These are phyloP conservation scores for Saccharomyces mikatae DNA, from an alignment of 805 yeast genomes.

Conservation along the genomic window DNA sequence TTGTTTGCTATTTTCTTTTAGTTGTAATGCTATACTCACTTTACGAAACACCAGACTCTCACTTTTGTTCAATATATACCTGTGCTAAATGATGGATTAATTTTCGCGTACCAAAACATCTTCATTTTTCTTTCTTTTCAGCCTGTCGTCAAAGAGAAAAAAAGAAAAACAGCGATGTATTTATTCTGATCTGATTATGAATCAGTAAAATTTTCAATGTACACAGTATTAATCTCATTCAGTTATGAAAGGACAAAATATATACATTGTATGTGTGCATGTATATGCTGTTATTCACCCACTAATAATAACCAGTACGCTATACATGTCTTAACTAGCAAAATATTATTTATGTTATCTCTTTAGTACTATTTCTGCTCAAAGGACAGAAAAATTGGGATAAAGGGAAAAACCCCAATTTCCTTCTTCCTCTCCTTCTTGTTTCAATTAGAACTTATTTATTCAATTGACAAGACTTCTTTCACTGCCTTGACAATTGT, in stretches of 20 bases:
- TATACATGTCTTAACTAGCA: background rate
- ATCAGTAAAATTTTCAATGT: background rate
- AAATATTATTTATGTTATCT: background rate
- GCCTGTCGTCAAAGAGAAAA: background rate
- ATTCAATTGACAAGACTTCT: constrained; percentile 65
- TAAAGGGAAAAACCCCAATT: background rate
- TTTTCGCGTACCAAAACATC: background rate
- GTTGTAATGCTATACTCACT: background rate
- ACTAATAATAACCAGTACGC: background rate
- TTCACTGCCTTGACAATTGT: constrained; percentile 80
- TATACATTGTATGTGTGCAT: background rate
- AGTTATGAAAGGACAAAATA: background rate
- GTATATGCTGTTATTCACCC: background rate
- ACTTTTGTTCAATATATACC: background rate
- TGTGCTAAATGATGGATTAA: background rate
- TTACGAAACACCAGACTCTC: background rate
- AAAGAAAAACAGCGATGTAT: background rate
- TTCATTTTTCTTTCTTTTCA: background rate
- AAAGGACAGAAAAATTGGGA: background rate
- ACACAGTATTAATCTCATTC: background rate
- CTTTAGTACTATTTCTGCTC: background rate
- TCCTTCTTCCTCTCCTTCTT: background rate
- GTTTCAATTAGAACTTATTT: constrained; percentile 1
- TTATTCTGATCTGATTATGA: background rate
- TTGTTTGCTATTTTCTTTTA: background rate